Percentiles rank a stretch among this genome's conserved stretches.
Evolutionary conservation across 495 filamentous ascomycete genomes (phyloP).

Genomic region (Xanthoparmelia taractica): DNA sequence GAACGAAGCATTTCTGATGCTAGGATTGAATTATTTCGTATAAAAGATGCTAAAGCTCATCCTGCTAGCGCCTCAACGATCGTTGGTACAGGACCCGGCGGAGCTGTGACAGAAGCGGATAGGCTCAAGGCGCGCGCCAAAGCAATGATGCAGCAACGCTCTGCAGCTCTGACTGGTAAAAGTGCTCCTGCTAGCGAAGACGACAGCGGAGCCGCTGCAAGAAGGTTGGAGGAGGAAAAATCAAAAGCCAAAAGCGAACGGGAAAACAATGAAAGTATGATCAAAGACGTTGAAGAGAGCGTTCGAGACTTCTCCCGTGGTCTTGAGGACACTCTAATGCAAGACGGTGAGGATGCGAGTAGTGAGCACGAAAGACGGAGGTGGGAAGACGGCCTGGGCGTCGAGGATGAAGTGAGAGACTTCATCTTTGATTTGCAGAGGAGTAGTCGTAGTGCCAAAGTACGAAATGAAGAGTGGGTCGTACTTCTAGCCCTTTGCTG

Average conservation of each 20-base stretch:
- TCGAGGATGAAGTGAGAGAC: slow-evolving; percentile 92
- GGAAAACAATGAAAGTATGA: slow-evolving; percentile 93
- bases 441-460: slow-evolving; percentile 62
- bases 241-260: slow-evolving; percentile 70
- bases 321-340: slow-evolving; percentile 80
- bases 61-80: slow-evolving; percentile 75
- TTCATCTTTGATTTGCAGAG: slow-evolving; percentile 96
- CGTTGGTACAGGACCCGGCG: slow-evolving; percentile 89
- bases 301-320: slow-evolving; percentile 79
- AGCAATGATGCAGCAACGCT: slow-evolving; percentile 96
- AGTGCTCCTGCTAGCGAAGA: slow-evolving; percentile 54
- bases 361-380: slow-evolving; percentile 84
- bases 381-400: slow-evolving; percentile 95
- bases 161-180: slow-evolving; percentile 82
- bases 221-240: slow-evolving; percentile 80
- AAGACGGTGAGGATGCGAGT: slow-evolving; percentile 59
- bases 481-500: not conserved
- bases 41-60: slow-evolving; percentile 87
- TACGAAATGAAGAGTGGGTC: slow-evolving; percentile 66
- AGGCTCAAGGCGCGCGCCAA: slow-evolving; percentile 89
- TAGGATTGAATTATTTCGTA: slow-evolving; percentile 84
- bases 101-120: slow-evolving; percentile 85
- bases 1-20: slow-evolving; percentile 92
- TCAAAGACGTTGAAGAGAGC: slow-evolving; percentile 92
- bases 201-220: slow-evolving; percentile 67